These are phyloP conservation scores for Colletotrichum lini DNA, from an alignment of 2,329 filamentous ascomycete species.

Conservation along the genomic window DNA sequence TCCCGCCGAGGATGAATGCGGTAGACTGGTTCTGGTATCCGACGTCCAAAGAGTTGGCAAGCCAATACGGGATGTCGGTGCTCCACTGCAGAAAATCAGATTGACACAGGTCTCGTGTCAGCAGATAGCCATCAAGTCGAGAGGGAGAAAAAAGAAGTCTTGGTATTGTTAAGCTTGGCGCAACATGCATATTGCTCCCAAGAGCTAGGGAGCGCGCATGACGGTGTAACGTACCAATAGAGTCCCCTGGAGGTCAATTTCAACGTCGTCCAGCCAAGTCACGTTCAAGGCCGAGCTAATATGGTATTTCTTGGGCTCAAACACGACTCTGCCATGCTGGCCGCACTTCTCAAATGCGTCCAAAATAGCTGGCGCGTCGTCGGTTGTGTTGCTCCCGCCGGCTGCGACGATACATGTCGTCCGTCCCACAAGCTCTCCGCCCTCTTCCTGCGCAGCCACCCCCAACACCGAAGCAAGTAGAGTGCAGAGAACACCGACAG, in stretches of 20 bases:
- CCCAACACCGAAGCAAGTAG: not conserved
- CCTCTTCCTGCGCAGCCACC: not conserved
- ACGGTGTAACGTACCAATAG: slow-evolving; percentile 1
- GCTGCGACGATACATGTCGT: slow-evolving; percentile 49
- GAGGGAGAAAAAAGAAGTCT: not conserved
- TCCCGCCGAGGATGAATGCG: slow-evolving; percentile 63
- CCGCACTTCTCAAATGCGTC: slow-evolving; percentile 51
- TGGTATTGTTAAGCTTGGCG: slow-evolving; percentile 10
- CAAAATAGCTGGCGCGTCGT: slow-evolving; percentile 51
- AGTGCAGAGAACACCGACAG: not conserved
- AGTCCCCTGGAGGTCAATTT: slow-evolving; percentile 27
- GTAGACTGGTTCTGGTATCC: slow-evolving; percentile 64
- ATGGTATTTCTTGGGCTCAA: slow-evolving; percentile 51
- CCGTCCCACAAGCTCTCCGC: not conserved
- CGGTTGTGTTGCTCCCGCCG: slow-evolving; percentile 43
- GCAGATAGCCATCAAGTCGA: not conserved
- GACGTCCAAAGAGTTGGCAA: slow-evolving; percentile 57
- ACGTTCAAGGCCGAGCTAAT: slow-evolving; percentile 44
- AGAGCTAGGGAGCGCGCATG: slow-evolving; percentile 2
- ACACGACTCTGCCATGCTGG: slow-evolving; percentile 47
- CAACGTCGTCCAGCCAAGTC: slow-evolving; percentile 24
- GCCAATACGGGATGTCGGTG: slow-evolving; percentile 61
- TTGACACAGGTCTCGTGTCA: not conserved
- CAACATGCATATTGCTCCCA: not conserved
- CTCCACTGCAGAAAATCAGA: slow-evolving; percentile 47